Evolutionary conservation across 75 land plant genomes (phyloP).

Genomic region (Cryptomeria japonica): DNA sequence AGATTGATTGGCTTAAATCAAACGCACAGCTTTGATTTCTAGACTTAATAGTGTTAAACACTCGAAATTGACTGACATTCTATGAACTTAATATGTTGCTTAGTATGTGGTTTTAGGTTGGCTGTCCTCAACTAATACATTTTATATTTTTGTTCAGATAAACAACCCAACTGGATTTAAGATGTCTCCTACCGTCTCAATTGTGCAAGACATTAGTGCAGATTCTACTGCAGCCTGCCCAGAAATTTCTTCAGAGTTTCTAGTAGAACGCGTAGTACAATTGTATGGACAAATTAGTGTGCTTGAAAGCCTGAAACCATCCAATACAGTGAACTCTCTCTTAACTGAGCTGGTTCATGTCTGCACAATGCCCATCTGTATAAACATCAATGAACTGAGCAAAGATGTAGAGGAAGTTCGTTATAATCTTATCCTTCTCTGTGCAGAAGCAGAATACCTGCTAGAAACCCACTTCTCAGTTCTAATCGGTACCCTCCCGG

Average conservation of each 20-base stretch:
- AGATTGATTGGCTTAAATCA: too few species aligned
- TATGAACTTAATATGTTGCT: too few species aligned
- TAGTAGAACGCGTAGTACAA: conserved; percentile 10
- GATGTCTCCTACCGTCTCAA: background rate
- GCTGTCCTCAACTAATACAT: background rate
- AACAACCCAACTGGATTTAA: background rate
- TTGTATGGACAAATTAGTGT: conserved; percentile 7
- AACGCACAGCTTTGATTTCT: too few species aligned
- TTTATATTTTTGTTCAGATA: background rate
- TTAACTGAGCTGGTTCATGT: conserved; percentile 37
- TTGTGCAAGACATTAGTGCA: background rate
- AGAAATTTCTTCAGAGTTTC: conserved; percentile 3
- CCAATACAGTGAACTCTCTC: conserved; percentile 30
- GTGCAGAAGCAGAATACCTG: conserved; percentile 39
- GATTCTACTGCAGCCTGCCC: background rate
- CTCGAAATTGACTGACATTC: too few species aligned
- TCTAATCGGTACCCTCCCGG: conserved; percentile 12
- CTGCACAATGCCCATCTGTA: conserved; percentile 26
- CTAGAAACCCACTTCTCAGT: conserved; percentile 32
- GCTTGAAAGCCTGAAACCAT: conserved; percentile 32
- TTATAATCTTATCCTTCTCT: conserved; percentile 29
- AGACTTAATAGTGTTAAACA: too few species aligned
- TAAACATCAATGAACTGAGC: conserved; percentile 15
- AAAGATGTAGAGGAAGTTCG: conserved; percentile 23
- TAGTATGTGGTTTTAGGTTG: too few species aligned